These are phyloP conservation scores for Emydomyces testavorans DNA, from an alignment of 2,329 filamentous ascomycete species.

Conservation along the genomic window DNA sequence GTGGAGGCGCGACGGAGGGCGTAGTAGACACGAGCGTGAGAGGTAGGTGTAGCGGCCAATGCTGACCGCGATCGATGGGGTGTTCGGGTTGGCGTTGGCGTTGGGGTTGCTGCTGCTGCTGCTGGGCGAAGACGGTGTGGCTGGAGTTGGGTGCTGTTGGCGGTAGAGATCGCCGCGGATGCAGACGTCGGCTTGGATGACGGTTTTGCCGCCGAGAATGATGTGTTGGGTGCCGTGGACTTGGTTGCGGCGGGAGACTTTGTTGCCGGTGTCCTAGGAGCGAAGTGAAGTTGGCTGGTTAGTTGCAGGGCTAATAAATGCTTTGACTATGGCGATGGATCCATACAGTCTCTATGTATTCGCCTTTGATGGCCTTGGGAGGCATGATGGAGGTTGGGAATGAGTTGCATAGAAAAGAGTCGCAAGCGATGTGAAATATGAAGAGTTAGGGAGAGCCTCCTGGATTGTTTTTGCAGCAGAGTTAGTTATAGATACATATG, in stretches of 20 bases:
- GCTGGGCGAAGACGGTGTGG: slow-evolving; percentile 26
- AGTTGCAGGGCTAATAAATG: no score
- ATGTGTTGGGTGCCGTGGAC: slow-evolving; percentile 96
- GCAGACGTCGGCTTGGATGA: slow-evolving; percentile 90
- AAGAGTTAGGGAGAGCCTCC: neutral
- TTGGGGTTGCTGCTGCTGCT: slow-evolving; percentile 18
- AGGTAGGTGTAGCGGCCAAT: slow-evolving; percentile 90
- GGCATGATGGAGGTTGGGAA: slow-evolving; percentile 45
- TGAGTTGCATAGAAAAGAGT: neutral
- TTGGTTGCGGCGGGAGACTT: slow-evolving; percentile 82
- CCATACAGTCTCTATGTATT: slow-evolving; percentile 94
- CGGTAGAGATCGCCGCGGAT: slow-evolving; percentile 78
- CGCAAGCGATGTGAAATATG: neutral
- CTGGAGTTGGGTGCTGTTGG: slow-evolving; percentile 37
- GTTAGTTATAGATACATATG: no score
- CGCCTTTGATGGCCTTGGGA: slow-evolving; percentile 66
- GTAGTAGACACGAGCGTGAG: slow-evolving; percentile 62
- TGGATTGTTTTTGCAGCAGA: no score
- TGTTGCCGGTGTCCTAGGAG: slow-evolving; percentile 85
- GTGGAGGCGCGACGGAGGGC: slow-evolving; percentile 71
- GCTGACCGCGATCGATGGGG: slow-evolving; percentile 50
- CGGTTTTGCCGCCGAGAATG: slow-evolving; percentile 88
- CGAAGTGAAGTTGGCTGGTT: neutral
- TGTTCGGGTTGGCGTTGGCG: slow-evolving; percentile 21
- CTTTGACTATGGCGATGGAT: no score